Evolutionary conservation across 345 rosid species (phyloP), one percentile per base, ranked within the genome.

Genomic region (Eucalyptus regnans): DNA sequence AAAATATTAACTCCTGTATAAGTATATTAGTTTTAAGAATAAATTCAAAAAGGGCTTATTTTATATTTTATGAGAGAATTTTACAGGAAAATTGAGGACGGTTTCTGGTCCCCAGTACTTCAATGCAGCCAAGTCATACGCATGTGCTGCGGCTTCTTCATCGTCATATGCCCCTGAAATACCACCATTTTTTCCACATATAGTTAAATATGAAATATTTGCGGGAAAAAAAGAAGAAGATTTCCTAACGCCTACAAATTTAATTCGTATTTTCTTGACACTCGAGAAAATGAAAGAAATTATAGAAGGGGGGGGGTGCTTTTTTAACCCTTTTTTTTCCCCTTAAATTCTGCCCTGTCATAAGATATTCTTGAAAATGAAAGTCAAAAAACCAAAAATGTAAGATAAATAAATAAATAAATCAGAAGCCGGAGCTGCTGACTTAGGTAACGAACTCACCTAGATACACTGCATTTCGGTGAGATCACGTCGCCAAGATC

Each of bases 121-220:
- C 89, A 98, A 91, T 91, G 99, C 99, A 14, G 99, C 99, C 91
- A 98, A 92, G 94, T 98, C 99, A 91, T 97, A 96, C 22, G 99
- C 97, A 92, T 93, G 99, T 90, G 99, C 99, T 2, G 98, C 99
- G 18, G 98, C 96, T 91, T 91, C 97, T 93, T 98, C 99, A 85
- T 97, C 94, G 71, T 98, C 97, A 88, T 98, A 97, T 51, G 99
- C 99, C 29, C 99, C 99, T 96, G 50, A 31, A 41, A 64, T 51
- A 76, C 43, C 5, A 56, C 50, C 56, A 15, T 33, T 50, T 46
- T 86, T 50, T 12, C 6, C 44, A 25, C 25, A 50, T 25, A 50
- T 23, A 31, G 43, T 51, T 50, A 18, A 33, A 85, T n/a, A 33
- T 6, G 18, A 31, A 29, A 20, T 29, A 54, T 89, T 58, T 37